phyloP scores from a whole-genome alignment of 192 early-diverging fungal genomes.

The Coemansia sp. region DNA sequence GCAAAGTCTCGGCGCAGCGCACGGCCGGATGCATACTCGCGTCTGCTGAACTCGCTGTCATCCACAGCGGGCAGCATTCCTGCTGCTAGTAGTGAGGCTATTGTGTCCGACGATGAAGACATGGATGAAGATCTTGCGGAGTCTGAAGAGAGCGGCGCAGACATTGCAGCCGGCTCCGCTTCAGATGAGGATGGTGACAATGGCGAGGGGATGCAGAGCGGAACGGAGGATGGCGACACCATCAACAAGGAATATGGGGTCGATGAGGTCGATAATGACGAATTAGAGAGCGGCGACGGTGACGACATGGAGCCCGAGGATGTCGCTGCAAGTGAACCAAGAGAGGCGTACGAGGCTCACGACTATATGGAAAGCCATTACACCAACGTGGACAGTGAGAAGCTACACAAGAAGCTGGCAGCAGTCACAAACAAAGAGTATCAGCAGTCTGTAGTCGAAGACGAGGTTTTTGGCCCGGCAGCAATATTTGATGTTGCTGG shows the following conservation, averaged over 20 bases:
- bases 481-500: constrained; percentile 25
- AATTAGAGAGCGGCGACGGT: constrained; percentile 1
- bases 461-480: constrained; percentile 30
- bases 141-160: constrained; percentile 39
- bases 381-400: constrained; percentile 23
- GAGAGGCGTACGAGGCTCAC: constrained; percentile 15
- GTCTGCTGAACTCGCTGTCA: constrained; percentile 30
- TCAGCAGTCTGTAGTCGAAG: constrained; percentile 22
- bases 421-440: constrained; percentile 44
- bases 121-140: constrained; percentile 43
- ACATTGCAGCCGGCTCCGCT: constrained; percentile 30
- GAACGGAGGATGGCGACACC: background rate
- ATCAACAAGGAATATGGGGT: constrained; percentile 17
- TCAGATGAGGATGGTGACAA: constrained; percentile 18
- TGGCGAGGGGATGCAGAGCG: background rate
- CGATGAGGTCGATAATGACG: constrained; percentile 23
- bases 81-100: background rate
- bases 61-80: background rate
- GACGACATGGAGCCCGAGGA: background rate
- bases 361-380: constrained; percentile 42
- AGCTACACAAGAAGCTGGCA: constrained; percentile 36
- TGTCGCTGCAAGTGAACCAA: constrained; percentile 3
- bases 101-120: constrained; percentile 15
- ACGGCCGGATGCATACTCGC: constrained; percentile 31
- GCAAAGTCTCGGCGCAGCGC: constrained; percentile 6